phyloP scores from a whole-genome alignment of 1,284 basidiomycete genomes.

The Apiotrichum siamense region DNA sequence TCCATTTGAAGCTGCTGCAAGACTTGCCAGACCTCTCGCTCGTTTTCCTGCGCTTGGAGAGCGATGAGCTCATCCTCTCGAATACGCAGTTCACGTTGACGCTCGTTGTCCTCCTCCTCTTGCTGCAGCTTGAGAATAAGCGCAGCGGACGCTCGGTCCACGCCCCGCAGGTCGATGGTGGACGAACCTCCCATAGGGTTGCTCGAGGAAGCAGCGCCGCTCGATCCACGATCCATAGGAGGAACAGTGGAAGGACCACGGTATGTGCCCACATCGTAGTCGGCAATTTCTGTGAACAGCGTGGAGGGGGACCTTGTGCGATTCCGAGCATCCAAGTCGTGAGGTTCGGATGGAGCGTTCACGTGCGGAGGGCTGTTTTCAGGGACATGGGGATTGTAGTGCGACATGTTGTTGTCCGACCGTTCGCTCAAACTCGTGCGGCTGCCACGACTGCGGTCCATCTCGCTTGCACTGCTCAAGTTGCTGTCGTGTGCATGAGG shows the following conservation, averaged over 20 bases:
- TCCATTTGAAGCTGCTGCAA: constrained; percentile 7
- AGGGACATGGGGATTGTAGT: background rate
- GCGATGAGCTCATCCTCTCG: constrained; percentile 37
- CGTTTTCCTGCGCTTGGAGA: constrained; percentile 39
- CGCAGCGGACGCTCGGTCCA: constrained; percentile 3
- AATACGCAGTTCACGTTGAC: constrained; percentile 1
- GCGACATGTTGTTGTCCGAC: background rate
- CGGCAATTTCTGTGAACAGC: background rate
- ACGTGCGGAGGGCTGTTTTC: background rate
- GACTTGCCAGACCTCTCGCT: constrained; percentile 30
- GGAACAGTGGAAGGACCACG: constrained; percentile 6
- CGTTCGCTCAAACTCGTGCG: constrained; percentile 3
- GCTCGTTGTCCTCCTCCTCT: constrained; percentile 32
- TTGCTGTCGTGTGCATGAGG: constrained; percentile 41
- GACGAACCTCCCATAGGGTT: background rate
- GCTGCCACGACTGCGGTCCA: constrained; percentile 18
- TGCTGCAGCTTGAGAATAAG: constrained; percentile 30
- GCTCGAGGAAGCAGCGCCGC: constrained; percentile 6
- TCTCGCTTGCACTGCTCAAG: constrained; percentile 36
- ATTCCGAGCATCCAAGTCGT: background rate
- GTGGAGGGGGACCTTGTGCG: background rate
- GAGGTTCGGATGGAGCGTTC: background rate
- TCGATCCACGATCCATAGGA: constrained; percentile 15
- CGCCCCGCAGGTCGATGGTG: background rate
- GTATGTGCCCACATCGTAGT: too few relatives aligned